A percentile compares a stretch with the other conserved stretches of the same genome.
Evolutionary conservation across 805 yeast species (phyloP).

Genomic region (Pichia heedii): DNA sequence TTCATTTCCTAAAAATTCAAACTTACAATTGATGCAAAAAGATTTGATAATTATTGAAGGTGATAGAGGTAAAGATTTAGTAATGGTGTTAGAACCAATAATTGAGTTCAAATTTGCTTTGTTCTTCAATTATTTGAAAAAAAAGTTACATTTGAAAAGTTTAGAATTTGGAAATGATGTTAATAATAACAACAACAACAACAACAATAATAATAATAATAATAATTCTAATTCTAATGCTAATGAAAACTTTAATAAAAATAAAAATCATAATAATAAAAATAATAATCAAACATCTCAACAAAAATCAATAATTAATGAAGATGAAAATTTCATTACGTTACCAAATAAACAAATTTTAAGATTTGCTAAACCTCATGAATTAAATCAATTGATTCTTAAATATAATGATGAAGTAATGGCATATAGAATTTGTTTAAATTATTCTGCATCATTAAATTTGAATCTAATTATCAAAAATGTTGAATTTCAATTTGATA

Average conservation of each 20-base stretch:
- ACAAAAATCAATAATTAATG: conserved; percentile 33
- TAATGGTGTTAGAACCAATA: conserved; percentile 58
- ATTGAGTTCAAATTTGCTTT: conserved; percentile 58
- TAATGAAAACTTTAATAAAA: conserved; percentile 8
- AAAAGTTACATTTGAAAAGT: conserved; percentile 57
- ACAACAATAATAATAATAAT: conserved; percentile 13
- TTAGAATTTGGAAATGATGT: conserved; percentile 28
- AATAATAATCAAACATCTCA: not conserved
- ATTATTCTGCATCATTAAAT: conserved; percentile 31
- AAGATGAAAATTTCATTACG: conserved; percentile 53
- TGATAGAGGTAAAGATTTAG: conserved; percentile 76
- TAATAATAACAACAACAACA: conserved; percentile 9
- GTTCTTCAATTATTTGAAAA: conserved; percentile 64
- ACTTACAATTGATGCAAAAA: conserved; percentile 44
- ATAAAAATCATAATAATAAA: not conserved
- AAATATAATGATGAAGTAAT: conserved; percentile 66
- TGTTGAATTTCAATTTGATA: conserved; percentile 77
- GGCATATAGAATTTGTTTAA: conserved; percentile 56
- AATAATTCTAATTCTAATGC: conserved; percentile 13
- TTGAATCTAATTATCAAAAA: conserved; percentile 53
- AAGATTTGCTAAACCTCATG: conserved; percentile 68
- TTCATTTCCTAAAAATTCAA: conserved; percentile 57
- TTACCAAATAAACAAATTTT: conserved; percentile 72
- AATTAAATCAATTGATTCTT: conserved; percentile 48
- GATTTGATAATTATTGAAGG: conserved; percentile 78